phyloP scores from a whole-genome alignment of 306 rosid genomes.

The Sechiopsis laciniata region DNA sequence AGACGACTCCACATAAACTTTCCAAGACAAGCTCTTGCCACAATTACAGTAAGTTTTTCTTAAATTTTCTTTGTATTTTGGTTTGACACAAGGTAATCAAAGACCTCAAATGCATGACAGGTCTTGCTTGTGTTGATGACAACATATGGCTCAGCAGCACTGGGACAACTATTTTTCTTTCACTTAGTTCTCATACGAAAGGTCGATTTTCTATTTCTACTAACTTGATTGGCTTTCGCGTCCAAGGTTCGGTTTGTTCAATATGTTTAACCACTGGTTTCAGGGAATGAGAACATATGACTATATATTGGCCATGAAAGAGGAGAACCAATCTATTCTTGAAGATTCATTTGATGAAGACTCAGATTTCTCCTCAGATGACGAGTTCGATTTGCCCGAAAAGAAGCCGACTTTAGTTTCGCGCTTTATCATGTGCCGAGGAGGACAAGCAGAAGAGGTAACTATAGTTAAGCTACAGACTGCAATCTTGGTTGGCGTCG shows the following conservation, averaged over 20 bases:
- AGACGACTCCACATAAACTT: constrained; percentile 46
- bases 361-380: constrained; percentile 79
- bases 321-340: constrained; percentile 57
- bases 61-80: background rate
- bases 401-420: constrained; percentile 64
- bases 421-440: constrained; percentile 48
- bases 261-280: constrained; percentile 4
- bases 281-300: constrained; percentile 97
- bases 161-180: constrained; percentile 92
- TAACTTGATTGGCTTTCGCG: background rate
- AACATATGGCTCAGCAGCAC: constrained; percentile 79
- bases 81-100: background rate
- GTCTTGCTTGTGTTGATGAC: constrained; percentile 57
- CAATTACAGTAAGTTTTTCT: constrained; percentile 53
- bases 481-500: background rate
- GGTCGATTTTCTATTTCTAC: constrained; percentile 35
- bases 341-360: constrained; percentile 53
- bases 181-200: constrained; percentile 81
- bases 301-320: constrained; percentile 89
- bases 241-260: background rate
- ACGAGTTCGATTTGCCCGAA: constrained; percentile 74
- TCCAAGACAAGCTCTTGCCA: constrained; percentile 74
- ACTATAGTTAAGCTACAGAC: background rate
- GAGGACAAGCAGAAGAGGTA: constrained; percentile 47
- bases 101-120: constrained; percentile 32